Base-by-base conservation (phyloP, 2,329 filamentous ascomycete genomes). In the Fusarium nurragi region DNA sequence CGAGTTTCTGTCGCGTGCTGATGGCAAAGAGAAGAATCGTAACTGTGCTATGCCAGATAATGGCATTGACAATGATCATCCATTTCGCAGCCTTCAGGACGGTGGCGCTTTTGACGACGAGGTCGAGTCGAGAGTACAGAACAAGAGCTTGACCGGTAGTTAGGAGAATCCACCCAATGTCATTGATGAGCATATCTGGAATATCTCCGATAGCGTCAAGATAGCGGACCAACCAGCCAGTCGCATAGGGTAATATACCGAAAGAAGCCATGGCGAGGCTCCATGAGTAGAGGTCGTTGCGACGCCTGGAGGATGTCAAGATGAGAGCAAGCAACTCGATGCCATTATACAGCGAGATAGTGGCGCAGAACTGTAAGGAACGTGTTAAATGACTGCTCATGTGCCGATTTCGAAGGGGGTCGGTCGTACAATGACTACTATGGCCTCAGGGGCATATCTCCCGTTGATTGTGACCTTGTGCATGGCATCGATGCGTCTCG, bases 131-230 rank as follows among this genome's bases (percentile, higher is more conserved):
- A 28, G 64, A 67, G 46, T 67, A 67, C 5, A 67, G 40, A 52
- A 67, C 64, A 25, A 67, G 36, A 21, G 64, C 49, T 32, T 67
- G 64, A 13, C 59, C 61, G n/a, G 64, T 67, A 21, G 61, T 61
- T 38, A 67, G 16, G 16, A 67, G 64, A 10, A 65, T 53, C 64
- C 64, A 67, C 25, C 64, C 64, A 12, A 67, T 46, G 25, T 64
- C 50, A 28, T 46, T 52, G 22, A 67, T 56, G 26, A 60, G 21
- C 30, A 57, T 46, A 13, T 43, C 37, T 21, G 50, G 46, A 18
- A 58, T 18, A 11, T 67, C 38, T 16, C 50, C 46, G 7, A 64
- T 25, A 13, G 61, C 16, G 30, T 65, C 44, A 11, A 67, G 63
- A 40, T 67, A 67, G 39, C 39, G 47, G 19, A 43, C 25, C 22